Evolutionary conservation across 2,329 filamentous ascomycete species (phyloP).

Genomic region (Colletotrichum australisinense): DNA sequence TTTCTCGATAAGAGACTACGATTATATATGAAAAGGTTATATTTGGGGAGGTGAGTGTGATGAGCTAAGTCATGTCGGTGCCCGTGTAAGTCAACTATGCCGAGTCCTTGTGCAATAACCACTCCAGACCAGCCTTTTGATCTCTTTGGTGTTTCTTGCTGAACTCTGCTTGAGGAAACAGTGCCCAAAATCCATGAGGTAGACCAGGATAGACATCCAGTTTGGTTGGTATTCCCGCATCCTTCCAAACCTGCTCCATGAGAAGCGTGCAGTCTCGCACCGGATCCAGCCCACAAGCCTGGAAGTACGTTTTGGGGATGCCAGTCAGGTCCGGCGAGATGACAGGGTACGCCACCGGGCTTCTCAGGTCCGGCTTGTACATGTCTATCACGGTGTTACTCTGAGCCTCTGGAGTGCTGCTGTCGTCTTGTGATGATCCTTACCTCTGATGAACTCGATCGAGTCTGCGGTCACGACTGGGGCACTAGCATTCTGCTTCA

Average conservation of each 20-base stretch:
- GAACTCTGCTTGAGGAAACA: constrained; percentile 39
- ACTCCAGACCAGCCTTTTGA: constrained; percentile 39
- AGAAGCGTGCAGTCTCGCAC: constrained; percentile 44
- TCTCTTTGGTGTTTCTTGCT: constrained; percentile 40
- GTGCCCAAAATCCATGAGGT: constrained; percentile 45
- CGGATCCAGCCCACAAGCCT: constrained; percentile 45
- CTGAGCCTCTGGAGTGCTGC: not conserved
- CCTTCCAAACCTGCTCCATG: constrained; percentile 43
- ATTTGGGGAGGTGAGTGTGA: not conserved
- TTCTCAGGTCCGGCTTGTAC: constrained; percentile 41
- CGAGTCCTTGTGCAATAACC: constrained; percentile 32
- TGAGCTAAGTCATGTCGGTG: not conserved
- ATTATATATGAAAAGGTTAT: no score
- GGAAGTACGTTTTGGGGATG: constrained; percentile 47
- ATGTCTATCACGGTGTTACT: constrained; percentile 34
- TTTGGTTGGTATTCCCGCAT: constrained; percentile 42
- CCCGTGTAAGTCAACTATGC: not conserved
- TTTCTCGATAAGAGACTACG: no score
- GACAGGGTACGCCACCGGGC: constrained; percentile 42
- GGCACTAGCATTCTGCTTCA: constrained; percentile 41
- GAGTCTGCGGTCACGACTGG: constrained; percentile 40
- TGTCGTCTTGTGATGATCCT: not conserved
- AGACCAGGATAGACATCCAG: constrained; percentile 44
- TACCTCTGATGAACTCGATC: constrained; percentile 40
- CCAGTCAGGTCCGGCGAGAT: constrained; percentile 37